Percentiles rank a stretch among this genome's conserved stretches.
Evolutionary conservation across 163 green algal species (phyloP).

Genomic region (Chlorella variabilis): DNA sequence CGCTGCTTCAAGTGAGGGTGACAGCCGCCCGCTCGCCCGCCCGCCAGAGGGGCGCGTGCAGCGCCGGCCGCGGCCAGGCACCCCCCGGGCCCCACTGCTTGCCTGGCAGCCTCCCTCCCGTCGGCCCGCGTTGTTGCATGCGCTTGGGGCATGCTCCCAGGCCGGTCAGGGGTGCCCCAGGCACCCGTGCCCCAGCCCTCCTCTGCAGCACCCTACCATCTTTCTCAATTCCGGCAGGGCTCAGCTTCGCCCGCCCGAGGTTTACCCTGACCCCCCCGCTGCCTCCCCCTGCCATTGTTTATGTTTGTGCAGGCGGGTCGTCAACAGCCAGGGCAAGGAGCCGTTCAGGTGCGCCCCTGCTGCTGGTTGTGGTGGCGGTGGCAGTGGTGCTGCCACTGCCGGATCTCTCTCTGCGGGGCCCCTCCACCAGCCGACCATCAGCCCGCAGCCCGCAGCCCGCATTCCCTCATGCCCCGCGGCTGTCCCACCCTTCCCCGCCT

Average conservation of each 20-base stretch:
- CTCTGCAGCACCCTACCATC: too few species aligned
- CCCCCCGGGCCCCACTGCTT: not conserved
- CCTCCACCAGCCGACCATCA: too few species aligned
- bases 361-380: not conserved
- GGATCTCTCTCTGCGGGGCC: too few species aligned
- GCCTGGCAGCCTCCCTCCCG: too few species aligned
- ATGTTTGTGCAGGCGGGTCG: not conserved
- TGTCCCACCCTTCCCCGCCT: not conserved
- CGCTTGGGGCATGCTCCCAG: too few species aligned
- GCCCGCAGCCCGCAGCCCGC: too few species aligned
- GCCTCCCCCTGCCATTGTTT: not conserved
- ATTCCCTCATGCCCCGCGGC: not conserved
- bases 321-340: constrained; percentile 35
- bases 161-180: too few species aligned
- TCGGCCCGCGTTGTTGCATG: too few species aligned
- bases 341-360: constrained; percentile 12
- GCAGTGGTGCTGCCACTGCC: not conserved
- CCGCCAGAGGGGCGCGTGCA: not conserved
- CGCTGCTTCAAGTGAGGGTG: constrained; percentile 32
- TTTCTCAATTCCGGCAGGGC: too few species aligned
- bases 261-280: not conserved
- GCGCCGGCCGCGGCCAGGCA: not conserved
- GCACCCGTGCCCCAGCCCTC: too few species aligned
- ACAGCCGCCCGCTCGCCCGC: not conserved
- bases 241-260: too few species aligned